Evolutionary conservation across 73 alveolate genomes (phyloP), one percentile per base, ranked within the genome.

Genomic region (Diophrys appendiculata): DNA sequence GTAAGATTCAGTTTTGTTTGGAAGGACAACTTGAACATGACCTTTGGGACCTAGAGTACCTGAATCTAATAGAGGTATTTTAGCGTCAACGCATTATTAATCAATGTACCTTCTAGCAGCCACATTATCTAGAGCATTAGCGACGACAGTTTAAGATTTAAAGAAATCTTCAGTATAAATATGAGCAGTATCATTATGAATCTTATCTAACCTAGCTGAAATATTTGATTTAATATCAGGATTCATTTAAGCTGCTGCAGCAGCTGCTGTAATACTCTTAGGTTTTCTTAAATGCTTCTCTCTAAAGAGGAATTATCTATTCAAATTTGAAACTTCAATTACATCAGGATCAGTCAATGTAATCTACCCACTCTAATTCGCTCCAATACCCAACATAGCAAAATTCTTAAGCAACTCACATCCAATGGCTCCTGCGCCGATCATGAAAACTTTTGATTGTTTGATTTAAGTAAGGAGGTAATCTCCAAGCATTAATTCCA

Each of bases 41-140:
- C 99, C 99, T 69, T 95, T 95, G 13, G 99, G 98, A n/a, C 99
- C 99, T 30, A 95, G 89, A 28, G 99, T 95, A 1, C 99, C 99
- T 60, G 97, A 89, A 78, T 95, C 99, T 53, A 95, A 76, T 43
- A 95, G 74, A 25, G 99, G 94, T 29, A 76, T 86, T 33, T 96
- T 75, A 43, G 90, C 84, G 28, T 86, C 72, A 0, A 95, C 99
- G 68, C 98, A 95, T 75, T 96, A 82, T 13, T 93, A 67, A 80
- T 95, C 99, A 54, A 95, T 95, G 80, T 91, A 95, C 80, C 97
- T 77, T 86, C 99, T 95, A 0, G 99, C 99, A 69, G 91, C 88
- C 18, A 95, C 94, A 80, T 95, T 95, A 89, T 95, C 99, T 54
- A 95, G 89, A 54, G 99, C 99, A 83, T 95, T 95, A 27, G 98